These are phyloP conservation scores for Thelonectria rubi DNA, from an alignment of 2,329 filamentous ascomycete genomes.

Conservation along the genomic window DNA sequence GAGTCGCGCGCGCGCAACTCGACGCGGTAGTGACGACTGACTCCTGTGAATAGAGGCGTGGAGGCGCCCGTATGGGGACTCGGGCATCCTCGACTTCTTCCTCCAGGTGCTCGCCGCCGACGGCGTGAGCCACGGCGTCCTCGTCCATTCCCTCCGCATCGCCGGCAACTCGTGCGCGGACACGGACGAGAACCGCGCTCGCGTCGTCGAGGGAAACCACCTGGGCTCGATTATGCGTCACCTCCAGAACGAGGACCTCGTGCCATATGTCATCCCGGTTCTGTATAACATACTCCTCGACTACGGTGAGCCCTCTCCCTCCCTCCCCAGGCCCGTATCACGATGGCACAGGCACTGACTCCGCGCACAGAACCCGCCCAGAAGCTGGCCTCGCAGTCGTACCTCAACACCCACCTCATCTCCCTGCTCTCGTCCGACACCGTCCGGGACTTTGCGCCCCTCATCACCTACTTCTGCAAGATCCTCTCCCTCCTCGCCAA, in stretches of 20 bases:
- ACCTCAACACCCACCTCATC: conserved; percentile 60
- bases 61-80: conserved; percentile 65
- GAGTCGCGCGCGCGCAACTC: conserved; percentile 39
- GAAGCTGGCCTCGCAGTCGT: conserved; percentile 60
- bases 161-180: conserved; percentile 72
- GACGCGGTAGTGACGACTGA: conserved; percentile 3
- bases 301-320: conserved; percentile 61
- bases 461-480: conserved; percentile 64
- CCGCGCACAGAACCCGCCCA: conserved; percentile 64
- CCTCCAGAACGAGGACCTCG: conserved; percentile 57
- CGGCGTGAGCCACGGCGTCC: conserved; percentile 53
- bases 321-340: no score
- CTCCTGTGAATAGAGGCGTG: conserved; percentile 56
- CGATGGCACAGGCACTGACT: conserved; percentile 10
- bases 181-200: conserved; percentile 68
- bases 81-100: conserved; percentile 66
- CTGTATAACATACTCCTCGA: conserved; percentile 71
- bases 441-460: conserved; percentile 51
- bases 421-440: conserved; percentile 58
- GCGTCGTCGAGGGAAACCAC: conserved; percentile 60
- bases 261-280: conserved; percentile 65
- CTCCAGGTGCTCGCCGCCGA: conserved; percentile 55
- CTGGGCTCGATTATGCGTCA: conserved; percentile 59
- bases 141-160: conserved; percentile 64
- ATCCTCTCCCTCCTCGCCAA: conserved; percentile 62